These are phyloP conservation scores for Diutina scorzettiae DNA, from an alignment of 1,139 yeast species.

Conservation along the genomic window DNA sequence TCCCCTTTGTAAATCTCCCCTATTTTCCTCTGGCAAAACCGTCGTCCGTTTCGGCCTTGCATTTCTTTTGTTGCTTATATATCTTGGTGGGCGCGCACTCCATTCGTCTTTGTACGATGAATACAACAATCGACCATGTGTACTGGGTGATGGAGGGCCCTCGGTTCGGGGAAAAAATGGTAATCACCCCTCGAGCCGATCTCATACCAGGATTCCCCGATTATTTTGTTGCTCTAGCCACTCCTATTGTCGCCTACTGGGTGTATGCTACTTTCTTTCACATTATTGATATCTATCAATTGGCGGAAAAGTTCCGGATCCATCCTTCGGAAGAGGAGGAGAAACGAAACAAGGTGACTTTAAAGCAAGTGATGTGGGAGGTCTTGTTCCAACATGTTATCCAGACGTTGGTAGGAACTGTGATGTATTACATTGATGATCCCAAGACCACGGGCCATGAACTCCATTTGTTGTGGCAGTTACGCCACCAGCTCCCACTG, in stretches of 20 bases:
- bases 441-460: slow-evolving; percentile 66
- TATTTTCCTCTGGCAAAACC: too few species aligned
- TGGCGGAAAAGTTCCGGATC: slow-evolving; percentile 74
- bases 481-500: slow-evolving; percentile 25
- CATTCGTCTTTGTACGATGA: too few species aligned
- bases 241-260: slow-evolving; percentile 85
- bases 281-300: slow-evolving; percentile 55
- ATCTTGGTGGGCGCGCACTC: too few species aligned
- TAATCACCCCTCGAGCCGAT: slow-evolving; percentile 19
- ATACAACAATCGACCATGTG: background rate
- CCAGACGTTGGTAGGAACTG: slow-evolving; percentile 61
- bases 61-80: too few species aligned
- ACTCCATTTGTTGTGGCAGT: slow-evolving; percentile 52
- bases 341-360: slow-evolving; percentile 61
- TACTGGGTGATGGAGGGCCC: background rate
- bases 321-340: slow-evolving; percentile 84
- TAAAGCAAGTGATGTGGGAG: slow-evolving; percentile 60
- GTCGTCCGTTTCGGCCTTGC: too few species aligned
- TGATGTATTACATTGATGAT: slow-evolving; percentile 46
- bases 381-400: slow-evolving; percentile 75
- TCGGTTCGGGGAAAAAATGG: background rate
- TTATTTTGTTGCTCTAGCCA: slow-evolving; percentile 54
- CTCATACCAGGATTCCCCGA: slow-evolving; percentile 56
- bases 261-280: slow-evolving; percentile 61
- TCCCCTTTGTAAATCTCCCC: too few species aligned